Conservation (phyloP, 495 filamentous ascomycete genomes). For the Hypoxylon fuscum region DNA sequence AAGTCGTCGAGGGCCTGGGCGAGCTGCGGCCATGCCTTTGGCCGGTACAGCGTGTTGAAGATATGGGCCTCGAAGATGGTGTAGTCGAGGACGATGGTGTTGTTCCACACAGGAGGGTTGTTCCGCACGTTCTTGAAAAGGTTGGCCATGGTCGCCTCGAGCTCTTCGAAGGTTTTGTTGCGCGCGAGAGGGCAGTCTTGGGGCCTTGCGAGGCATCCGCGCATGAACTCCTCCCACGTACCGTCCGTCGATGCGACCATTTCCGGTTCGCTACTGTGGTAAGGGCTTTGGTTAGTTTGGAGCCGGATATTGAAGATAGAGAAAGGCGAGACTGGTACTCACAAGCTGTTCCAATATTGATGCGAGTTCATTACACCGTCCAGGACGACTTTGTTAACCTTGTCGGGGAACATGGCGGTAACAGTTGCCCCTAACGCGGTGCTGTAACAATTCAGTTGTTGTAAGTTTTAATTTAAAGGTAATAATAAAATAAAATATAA, state of each 20-base stretch:
- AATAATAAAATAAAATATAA: too few relatives aligned
- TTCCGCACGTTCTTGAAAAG: slow-evolving; percentile 44
- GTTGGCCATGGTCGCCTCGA: slow-evolving; percentile 39
- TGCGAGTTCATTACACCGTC: slow-evolving; percentile 55
- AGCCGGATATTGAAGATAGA: neutral
- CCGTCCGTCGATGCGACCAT: slow-evolving; percentile 43
- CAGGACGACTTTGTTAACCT: slow-evolving; percentile 50
- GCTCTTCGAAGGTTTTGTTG: slow-evolving; percentile 43
- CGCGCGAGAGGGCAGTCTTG: slow-evolving; percentile 43
- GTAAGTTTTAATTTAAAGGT: too few relatives aligned
- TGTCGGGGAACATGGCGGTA: slow-evolving; percentile 57
- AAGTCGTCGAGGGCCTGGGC: slow-evolving; percentile 18
- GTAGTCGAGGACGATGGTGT: slow-evolving; percentile 39
- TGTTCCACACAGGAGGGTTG: slow-evolving; percentile 38
- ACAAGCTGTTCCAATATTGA: slow-evolving; percentile 44
- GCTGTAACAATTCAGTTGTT: too few relatives aligned
- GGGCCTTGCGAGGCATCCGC: slow-evolving; percentile 40
- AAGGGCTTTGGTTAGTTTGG: slow-evolving; percentile 1
- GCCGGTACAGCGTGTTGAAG: slow-evolving; percentile 37
- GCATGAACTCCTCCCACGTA: slow-evolving; percentile 43
- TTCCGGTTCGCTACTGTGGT: slow-evolving; percentile 34
- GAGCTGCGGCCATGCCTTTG: slow-evolving; percentile 1
- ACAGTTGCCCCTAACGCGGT: slow-evolving; percentile 49
- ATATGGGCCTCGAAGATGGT: slow-evolving; percentile 32
- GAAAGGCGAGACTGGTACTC: neutral